These are phyloP conservation scores for Penicillium ochrochloron DNA, from an alignment of 495 filamentous ascomycete genomes.

Conservation along the genomic window DNA sequence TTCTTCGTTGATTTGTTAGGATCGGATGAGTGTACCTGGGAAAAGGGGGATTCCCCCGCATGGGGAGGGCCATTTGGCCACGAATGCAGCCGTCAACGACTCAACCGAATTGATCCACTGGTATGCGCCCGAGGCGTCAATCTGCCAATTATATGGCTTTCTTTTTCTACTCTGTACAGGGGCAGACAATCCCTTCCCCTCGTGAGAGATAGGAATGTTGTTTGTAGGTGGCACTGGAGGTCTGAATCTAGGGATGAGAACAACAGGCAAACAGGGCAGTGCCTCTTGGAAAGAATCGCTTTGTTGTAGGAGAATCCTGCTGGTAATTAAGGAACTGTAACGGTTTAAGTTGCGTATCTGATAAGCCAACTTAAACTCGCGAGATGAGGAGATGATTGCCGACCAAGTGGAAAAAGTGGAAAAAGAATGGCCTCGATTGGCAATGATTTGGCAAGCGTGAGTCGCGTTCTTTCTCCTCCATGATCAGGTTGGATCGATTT, in stretches of 20 bases:
- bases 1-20: neutral
- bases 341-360: neutral
- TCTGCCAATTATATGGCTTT: conserved; percentile 17
- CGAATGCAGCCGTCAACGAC: conserved; percentile 3
- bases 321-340: neutral
- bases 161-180: conserved; percentile 5
- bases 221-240: conserved; percentile 15
- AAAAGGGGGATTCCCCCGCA: neutral
- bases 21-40: neutral
- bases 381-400: neutral
- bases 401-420: neutral
- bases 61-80: neutral
- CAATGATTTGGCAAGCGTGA: neutral
- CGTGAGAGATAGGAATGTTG: conserved; percentile 25
- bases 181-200: conserved; percentile 14
- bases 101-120: neutral
- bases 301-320: neutral
- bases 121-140: conserved; percentile 6
- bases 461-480: neutral
- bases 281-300: conserved; percentile 9
- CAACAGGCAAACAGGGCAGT: conserved; percentile 16
- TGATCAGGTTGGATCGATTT: neutral
- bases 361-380: neutral
- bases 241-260: conserved; percentile 31
- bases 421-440: no score